A percentile compares a stretch with the other conserved stretches of the same genome.
Evolutionary conservation across 2,329 filamentous ascomycete species (phyloP).

Genomic region (Paecilomyces variotii): DNA sequence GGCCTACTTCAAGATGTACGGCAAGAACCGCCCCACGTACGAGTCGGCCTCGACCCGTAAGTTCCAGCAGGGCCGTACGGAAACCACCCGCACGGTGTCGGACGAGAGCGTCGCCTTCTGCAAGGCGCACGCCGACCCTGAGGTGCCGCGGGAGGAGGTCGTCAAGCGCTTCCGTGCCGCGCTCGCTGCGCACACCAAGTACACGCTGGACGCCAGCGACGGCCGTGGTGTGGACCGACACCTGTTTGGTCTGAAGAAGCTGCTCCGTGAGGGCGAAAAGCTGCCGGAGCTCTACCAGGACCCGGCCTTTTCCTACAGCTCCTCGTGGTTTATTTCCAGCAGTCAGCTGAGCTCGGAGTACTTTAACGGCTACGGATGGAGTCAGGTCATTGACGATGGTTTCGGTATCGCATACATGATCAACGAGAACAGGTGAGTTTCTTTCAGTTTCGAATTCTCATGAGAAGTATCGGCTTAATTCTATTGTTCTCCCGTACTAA

Average conservation of each 20-base stretch:
- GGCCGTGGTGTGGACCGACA: conserved; percentile 93
- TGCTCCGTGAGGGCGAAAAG: conserved; percentile 71
- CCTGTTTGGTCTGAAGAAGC: conserved; percentile 93
- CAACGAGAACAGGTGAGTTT: conserved; percentile 79
- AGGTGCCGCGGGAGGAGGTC: conserved; percentile 55
- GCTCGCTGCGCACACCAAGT: conserved; percentile 73
- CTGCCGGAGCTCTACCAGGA: conserved; percentile 79
- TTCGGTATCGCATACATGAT: conserved; percentile 99
- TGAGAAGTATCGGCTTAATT: too few species aligned
- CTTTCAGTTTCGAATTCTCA: background rate
- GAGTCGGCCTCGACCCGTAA: conserved; percentile 91
- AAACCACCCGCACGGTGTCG: conserved; percentile 87
- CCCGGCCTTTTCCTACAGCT: conserved; percentile 73
- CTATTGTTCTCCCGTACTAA: background rate
- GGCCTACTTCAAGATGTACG: conserved; percentile 98
- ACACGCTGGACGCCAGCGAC: conserved; percentile 81
- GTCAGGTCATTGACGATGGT: conserved; percentile 89
- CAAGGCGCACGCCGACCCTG: conserved; percentile 68
- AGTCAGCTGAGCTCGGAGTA: conserved; percentile 91
- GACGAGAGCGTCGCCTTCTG: conserved; percentile 90
- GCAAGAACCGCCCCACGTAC: conserved; percentile 94
- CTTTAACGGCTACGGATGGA: conserved; percentile 99
- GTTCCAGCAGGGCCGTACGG: conserved; percentile 93
- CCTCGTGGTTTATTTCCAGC: conserved; percentile 81
- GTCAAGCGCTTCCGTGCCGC: conserved; percentile 74